Conservation (phyloP, 2,329 filamentous ascomycete genomes). For the Phaeophleospora eucalypticola region DNA sequence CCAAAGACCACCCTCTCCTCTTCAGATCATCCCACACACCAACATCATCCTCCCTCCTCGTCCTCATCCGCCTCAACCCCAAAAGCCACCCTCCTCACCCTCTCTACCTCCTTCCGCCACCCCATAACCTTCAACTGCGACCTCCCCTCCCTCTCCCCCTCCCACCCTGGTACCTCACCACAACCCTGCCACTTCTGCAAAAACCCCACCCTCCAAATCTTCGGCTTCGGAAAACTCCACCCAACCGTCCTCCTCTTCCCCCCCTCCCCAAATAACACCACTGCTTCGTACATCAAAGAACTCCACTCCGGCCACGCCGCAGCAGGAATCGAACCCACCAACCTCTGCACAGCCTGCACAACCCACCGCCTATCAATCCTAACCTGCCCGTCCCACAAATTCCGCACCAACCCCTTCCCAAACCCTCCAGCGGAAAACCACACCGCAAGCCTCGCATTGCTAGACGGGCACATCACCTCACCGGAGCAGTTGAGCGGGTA, state of each 20-base stretch:
- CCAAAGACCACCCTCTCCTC: too few relatives aligned
- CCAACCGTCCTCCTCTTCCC: too few relatives aligned
- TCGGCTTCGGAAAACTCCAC: constrained; percentile 34
- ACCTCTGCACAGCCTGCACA: constrained; percentile 40
- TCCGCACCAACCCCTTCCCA: constrained; percentile 31
- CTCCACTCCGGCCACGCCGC: constrained; percentile 29
- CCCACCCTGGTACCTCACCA: constrained; percentile 6
- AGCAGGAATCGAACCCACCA: constrained; percentile 30
- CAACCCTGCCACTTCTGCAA: constrained; percentile 41
- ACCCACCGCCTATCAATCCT: constrained; percentile 33
- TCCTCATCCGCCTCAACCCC: neutral
- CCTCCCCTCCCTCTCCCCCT: constrained; percentile 3
- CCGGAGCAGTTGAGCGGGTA: constrained; percentile 28
- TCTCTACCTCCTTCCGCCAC: constrained; percentile 38
- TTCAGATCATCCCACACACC: too few relatives aligned
- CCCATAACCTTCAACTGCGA: constrained; percentile 38
- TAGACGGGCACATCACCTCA: constrained; percentile 10
- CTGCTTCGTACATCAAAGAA: too few relatives aligned
- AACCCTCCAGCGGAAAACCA: too few relatives aligned
- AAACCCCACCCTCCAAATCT: constrained; percentile 34
- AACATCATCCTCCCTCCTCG: too few relatives aligned
- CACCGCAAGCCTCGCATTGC: too few relatives aligned
- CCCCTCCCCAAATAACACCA: too few relatives aligned
- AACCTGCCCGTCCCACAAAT: constrained; percentile 32
- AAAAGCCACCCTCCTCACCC: constrained; percentile 17